Evolutionary conservation across 2,329 filamentous ascomycete species (phyloP).

Genomic region (Fusarium oligoseptatum): DNA sequence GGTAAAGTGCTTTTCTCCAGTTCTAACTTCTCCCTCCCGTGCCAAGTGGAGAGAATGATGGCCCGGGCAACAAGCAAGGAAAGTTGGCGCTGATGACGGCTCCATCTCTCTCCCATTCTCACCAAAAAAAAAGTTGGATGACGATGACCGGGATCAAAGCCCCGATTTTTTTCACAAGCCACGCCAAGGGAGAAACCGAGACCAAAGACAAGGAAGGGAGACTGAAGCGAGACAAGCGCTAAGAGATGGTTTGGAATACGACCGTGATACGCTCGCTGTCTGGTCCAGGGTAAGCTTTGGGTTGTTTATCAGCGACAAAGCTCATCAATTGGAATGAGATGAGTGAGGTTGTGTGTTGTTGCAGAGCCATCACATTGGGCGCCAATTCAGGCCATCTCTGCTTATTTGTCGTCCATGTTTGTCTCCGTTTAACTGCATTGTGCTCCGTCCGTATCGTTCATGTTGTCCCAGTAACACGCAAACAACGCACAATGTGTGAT

Average conservation of each 20-base stretch:
- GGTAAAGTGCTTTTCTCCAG: slow-evolving; percentile 39
- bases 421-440: neutral
- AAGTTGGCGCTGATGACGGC: slow-evolving; percentile 36
- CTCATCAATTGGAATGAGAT: neutral
- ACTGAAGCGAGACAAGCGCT: slow-evolving; percentile 31
- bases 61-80: slow-evolving; percentile 3
- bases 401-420: neutral
- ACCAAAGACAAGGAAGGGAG: slow-evolving; percentile 29
- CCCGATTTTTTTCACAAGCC: slow-evolving; percentile 13
- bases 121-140: slow-evolving; percentile 1
- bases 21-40: neutral
- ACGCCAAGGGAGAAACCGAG: slow-evolving; percentile 27
- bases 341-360: neutral
- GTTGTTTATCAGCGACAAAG: neutral
- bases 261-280: slow-evolving; percentile 9
- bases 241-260: neutral
- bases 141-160: neutral
- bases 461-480: slow-evolving; percentile 7
- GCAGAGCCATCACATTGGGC: neutral
- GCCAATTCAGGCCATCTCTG: neutral
- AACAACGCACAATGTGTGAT: neutral
- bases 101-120: neutral
- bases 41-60: slow-evolving; percentile 21
- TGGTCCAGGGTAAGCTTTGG: slow-evolving; percentile 21
- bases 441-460: neutral